Percentiles rank a stretch among this genome's conserved stretches.
These are phyloP conservation scores for Nitzschia sp. DNA, from an alignment of 108 stramenopile genomes.

Conservation along the genomic window DNA sequence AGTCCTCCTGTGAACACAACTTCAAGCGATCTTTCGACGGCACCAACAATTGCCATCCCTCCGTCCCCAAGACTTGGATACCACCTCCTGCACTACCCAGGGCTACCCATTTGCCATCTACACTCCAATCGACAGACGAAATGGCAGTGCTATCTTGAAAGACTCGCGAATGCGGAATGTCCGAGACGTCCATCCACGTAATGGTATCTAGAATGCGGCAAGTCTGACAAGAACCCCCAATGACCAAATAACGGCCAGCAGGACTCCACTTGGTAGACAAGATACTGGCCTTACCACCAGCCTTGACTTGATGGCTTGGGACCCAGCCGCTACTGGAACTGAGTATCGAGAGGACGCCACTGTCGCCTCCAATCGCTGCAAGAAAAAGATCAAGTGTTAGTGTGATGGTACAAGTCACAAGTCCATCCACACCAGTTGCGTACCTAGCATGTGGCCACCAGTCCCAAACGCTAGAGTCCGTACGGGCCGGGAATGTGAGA, in stretches of 20 bases:
- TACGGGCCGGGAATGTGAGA: constrained; percentile 14
- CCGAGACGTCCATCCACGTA: constrained; percentile 35
- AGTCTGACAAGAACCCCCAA: constrained; percentile 15
- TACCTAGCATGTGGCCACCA: constrained; percentile 26
- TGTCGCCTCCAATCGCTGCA: constrained; percentile 25
- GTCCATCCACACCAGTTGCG: background rate
- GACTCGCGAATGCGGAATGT: background rate
- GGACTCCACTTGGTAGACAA: constrained; percentile 42
- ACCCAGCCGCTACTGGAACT: constrained; percentile 42
- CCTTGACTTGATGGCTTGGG: constrained; percentile 29
- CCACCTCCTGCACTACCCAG: constrained; percentile 33
- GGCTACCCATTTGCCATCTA: constrained; percentile 34
- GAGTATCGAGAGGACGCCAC: constrained; percentile 24
- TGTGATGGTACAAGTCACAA: background rate
- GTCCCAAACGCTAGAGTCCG: constrained; percentile 39
- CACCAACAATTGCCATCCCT: constrained; percentile 12
- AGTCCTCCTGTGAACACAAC: too few relatives aligned
- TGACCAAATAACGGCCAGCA: constrained; percentile 34
- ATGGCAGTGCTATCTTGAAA: constrained; percentile 4
- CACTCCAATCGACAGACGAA: constrained; percentile 34
- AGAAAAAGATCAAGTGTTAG: background rate
- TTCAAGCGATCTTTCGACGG: background rate
- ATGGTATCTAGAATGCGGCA: constrained; percentile 37
- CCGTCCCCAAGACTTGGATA: constrained; percentile 19
- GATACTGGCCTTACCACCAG: constrained; percentile 10